Conservation (phyloP, 1,284 basidiomycete genomes). For the Heterobasidion annosum region DNA sequence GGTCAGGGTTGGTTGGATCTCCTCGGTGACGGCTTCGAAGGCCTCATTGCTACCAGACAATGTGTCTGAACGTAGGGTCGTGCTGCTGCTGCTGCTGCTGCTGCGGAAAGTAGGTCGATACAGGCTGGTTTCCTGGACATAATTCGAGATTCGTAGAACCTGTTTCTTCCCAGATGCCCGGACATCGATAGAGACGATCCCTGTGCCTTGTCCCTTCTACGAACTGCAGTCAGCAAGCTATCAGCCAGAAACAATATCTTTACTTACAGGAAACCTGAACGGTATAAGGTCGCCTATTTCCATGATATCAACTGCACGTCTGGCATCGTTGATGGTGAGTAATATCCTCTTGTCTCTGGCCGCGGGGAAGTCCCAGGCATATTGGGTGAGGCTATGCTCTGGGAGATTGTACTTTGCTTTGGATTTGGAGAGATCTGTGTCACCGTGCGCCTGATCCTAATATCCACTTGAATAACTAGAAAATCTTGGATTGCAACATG, state of each 20-base stretch:
- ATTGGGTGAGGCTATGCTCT: slow-evolving; percentile 53
- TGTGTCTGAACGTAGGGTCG: slow-evolving; percentile 62
- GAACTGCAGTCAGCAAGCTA: not conserved
- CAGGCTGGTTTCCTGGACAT: slow-evolving; percentile 78
- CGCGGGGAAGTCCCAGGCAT: slow-evolving; percentile 95
- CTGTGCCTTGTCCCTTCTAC: slow-evolving; percentile 44
- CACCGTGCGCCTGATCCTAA: slow-evolving; percentile 43
- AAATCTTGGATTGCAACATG: not conserved
- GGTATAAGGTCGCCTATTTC: slow-evolving; percentile 94
- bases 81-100: slow-evolving; percentile 28
- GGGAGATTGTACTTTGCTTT: slow-evolving; percentile 44
- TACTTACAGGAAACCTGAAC: slow-evolving; percentile 72
- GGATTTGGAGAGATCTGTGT: slow-evolving; percentile 25
- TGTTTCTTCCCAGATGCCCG: slow-evolving; percentile 87
- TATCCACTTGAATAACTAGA: no score
- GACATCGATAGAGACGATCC: slow-evolving; percentile 84
- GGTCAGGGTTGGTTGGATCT: slow-evolving; percentile 59
- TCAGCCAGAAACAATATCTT: not conserved
- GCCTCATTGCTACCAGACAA: slow-evolving; percentile 61
- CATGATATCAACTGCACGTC: slow-evolving; percentile 85
- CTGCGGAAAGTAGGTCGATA: slow-evolving; percentile 73
- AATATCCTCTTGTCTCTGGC: slow-evolving; percentile 76
- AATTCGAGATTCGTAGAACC: slow-evolving; percentile 82
- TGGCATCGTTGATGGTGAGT: slow-evolving; percentile 55
- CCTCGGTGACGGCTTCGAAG: slow-evolving; percentile 86